Evolutionary conservation across 306 rosid species (phyloP), one percentile per base, ranked within the genome.

Genomic region (Inga oerstediana): DNA sequence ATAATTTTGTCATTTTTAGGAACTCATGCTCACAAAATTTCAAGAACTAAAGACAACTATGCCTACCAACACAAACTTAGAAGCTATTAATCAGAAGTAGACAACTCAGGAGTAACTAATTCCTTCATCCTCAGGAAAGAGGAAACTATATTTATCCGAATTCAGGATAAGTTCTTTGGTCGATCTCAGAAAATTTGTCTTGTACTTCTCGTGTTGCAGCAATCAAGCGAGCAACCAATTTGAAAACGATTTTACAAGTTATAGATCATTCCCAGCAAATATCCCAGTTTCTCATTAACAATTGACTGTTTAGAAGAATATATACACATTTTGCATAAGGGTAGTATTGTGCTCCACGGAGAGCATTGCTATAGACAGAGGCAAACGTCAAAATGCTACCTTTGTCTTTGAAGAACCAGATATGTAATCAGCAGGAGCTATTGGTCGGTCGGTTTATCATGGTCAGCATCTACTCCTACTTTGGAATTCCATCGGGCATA

Each of bases 311-410:
- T 71, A 34, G 81, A 71, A 75, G 64, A 62, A 62, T 62, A 62
- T 62, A 84, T 8, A 56, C 82, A 75, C 82, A 75, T 61, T 66
- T 19, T 56, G 79, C 79, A 64, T 45, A 20, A 68, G 69, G 3
- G 43, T 67, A 48, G 65, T 3, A 45, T 22, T 67, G 48, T 45
- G 81, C 35, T 59, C 44, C 59, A 14, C 61, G 22, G 32, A 48
- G 71, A 30, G 80, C 24, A 71, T 13, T 74, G 14, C 45, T 74
- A 69, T 15, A 79, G 52, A 71, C 81, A 70, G 81, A 77, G 51
- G 46, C 30, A 81, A 67, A 82, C 52, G 61, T 48, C 83, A 74
- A 86, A 91, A 80, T 17, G 68, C 72, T 90, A 92, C 97, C 94
- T 90, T 83, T 78, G 37, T 80, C 83, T 81, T 76, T 48, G 77